A percentile compares a stretch with the other conserved stretches of the same genome.
Conservation (phyloP, 345 rosid genomes). For the Salix brachista region DNA sequence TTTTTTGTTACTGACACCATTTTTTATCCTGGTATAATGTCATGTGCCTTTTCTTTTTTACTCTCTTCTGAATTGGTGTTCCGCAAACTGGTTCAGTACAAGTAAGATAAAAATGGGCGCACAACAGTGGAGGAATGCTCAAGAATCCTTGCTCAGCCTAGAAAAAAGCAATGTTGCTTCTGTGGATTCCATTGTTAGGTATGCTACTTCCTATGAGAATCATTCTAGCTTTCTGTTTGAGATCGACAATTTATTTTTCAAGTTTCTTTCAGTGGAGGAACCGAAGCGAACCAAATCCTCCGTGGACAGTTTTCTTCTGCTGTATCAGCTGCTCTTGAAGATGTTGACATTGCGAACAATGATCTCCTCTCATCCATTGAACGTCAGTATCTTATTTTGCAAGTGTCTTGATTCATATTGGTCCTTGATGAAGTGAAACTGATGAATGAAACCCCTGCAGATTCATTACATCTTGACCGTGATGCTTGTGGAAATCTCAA, state of each 20-base stretch:
- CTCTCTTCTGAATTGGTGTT: conserved; percentile 17
- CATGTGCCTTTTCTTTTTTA: not conserved
- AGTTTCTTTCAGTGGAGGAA: conserved; percentile 52
- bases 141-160: conserved; percentile 71
- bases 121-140: conserved; percentile 84
- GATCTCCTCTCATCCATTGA: conserved; percentile 67
- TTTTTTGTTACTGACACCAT: not conserved
- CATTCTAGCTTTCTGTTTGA: not conserved
- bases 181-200: conserved; percentile 84
- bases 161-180: conserved; percentile 83
- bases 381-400: conserved; percentile 46
- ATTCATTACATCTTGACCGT: conserved; percentile 80
- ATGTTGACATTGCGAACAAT: conserved; percentile 57
- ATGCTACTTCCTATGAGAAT: conserved; percentile 18
- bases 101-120: conserved; percentile 69
- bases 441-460: conserved; percentile 38
- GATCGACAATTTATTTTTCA: conserved; percentile 2
- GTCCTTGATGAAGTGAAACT: not conserved
- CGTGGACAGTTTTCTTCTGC: conserved; percentile 65
- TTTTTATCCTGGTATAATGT: conserved; percentile 3
- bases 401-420: not conserved
- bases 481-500: conserved; percentile 76
- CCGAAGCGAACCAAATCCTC: conserved; percentile 64
- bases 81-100: conserved; percentile 46
- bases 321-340: conserved; percentile 63